Evolutionary conservation across 768 basidiomycete genomes (phyloP), one percentile per base, ranked within the genome.

Genomic region (Pleurotus sapidus): DNA sequence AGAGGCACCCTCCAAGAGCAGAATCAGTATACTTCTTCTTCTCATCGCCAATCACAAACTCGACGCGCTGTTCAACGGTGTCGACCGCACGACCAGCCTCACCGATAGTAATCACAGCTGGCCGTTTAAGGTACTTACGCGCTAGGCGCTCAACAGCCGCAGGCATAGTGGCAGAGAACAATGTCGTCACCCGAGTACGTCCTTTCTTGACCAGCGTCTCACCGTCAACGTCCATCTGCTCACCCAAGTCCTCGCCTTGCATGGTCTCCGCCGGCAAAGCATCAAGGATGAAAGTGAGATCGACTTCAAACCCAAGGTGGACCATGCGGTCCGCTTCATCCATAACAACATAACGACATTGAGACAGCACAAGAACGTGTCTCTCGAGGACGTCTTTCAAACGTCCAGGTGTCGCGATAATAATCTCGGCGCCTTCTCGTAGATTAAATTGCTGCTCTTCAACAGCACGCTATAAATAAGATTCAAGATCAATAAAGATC

Each of bases 321-420:
- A 99, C 95, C 97, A 99, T 98, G 51, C 97, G 85, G 71, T 99
- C 97, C 14, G 97, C 97, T 78, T 99, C 97, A 70, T 99, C 97
- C 97, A 99, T 97, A 63, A 99, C 96, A 58, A 99, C 88, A 67
- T 99, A 98, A 2, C 93, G 93, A 71, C 97, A 98, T 71, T 99
- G 97, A 5, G 91, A 90, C 45, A 99, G 82, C 17, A 99, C 97
- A 43, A 99, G 80, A 46, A 98, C 93, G 70, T 91, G 92, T 18
- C 95, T 87, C 74, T 99, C 96, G 59, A 99, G 88, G 56, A 98
- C 93, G 68, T 98, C 97, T 72, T 97, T 97, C 15, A 99, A 80
- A 73, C 97, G 95, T 76, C 97, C 97, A 9, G 97, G 97, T 0
- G 97, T 98, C 23, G 97, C 97, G 59, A 99, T 98, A 66, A 99